Percentiles rank a stretch among this genome's conserved stretches.
Evolutionary conservation across 352 stramenopile genomes (phyloP).

Genomic region (Pythium insidiosum): DNA sequence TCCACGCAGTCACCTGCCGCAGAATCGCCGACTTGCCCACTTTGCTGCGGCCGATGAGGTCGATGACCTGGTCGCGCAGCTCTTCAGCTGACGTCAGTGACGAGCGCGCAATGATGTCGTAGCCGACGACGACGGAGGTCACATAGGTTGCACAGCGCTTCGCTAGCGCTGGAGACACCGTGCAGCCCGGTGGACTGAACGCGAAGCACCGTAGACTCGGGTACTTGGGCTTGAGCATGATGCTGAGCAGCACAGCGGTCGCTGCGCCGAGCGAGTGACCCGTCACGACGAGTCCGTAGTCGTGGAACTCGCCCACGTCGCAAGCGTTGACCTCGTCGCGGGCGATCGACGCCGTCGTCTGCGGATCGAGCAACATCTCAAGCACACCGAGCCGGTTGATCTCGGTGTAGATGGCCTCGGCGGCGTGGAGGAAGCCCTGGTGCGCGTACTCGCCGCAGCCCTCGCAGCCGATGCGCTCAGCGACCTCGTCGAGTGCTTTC

Average conservation of each 20-base stretch:
- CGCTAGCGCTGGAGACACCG: conserved; percentile 63
- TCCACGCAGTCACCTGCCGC: conserved; percentile 72
- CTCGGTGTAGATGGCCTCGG: conserved; percentile 66
- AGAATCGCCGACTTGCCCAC: conserved; percentile 79
- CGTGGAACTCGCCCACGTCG: conserved; percentile 40
- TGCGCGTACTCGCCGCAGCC: conserved; percentile 66
- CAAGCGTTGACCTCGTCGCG: conserved; percentile 54
- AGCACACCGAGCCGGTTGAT: conserved; percentile 61
- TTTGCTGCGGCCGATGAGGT: conserved; percentile 81
- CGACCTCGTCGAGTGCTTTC: conserved; percentile 60
- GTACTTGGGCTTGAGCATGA: conserved; percentile 76
- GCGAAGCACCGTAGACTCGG: conserved; percentile 74
- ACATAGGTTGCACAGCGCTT: conserved; percentile 52
- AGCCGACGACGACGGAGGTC: conserved; percentile 68
- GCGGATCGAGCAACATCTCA: conserved; percentile 80
- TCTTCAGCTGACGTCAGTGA: conserved; percentile 69
- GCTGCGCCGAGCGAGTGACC: conserved; percentile 78
- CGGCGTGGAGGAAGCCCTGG: conserved; percentile 75
- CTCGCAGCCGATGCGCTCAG: conserved; percentile 60
- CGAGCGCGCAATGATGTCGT: conserved; percentile 79
- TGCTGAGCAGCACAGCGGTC: conserved; percentile 61
- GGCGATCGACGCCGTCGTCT: conserved; percentile 35
- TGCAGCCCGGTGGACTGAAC: conserved; percentile 73
- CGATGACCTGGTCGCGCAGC: conserved; percentile 74
- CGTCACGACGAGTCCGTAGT: conserved; percentile 71